Base-by-base conservation (phyloP, 768 basidiomycete genomes). In the Hypholoma fasciculare region DNA sequence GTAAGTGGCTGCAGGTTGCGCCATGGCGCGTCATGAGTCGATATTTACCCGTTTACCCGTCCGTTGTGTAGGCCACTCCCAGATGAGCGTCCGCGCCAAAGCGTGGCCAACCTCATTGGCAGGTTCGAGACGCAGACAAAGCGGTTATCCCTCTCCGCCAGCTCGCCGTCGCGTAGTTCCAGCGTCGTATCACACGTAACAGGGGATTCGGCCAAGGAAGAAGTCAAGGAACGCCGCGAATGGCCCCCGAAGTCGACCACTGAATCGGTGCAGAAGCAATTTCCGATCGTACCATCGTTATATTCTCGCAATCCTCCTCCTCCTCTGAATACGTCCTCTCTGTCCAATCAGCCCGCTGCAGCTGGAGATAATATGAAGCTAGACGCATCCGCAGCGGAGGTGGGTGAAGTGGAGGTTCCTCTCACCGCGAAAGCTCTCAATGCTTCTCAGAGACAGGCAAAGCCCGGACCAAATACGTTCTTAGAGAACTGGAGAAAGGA, bases 41-140 rank as follows among this genome's bases (percentile, higher is more conserved):
- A 61, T 64, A 46, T 61, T 62, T 63, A 65, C 58, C 65, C 52
- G 38, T 49, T 53, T 49, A 36, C 54, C 49, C 55, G 49, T 30
- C 42, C n/a, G 27, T 49, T 37, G 53, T 40, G 27, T 67, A 93
- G 91, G 92, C 88, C 89, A 55, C 75, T 92, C 61, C 91, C 92
- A 72, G 92, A 94, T 79, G 92, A 94, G 76, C 84, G 89, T 68
- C 91, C 92, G 49, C 88, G 92, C 59, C 84, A 84, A 70, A 91
- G 88, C 66, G 92, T 94, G 49, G 92, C 92, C 62, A 94, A 93
- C 69, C 87, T 94, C 74, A 94, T 94, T 67, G 92, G 92, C 52
- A 83, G 89, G 58, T 94, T 94, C 64, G 92, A 94, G 72, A 89
- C 84, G 65, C 87, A 90, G 74, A 86, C 80, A 56, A 93, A 90